Evolutionary conservation across 2,329 filamentous ascomycete species (phyloP), one percentile per base, ranked within the genome.

Genomic region (Venturia carpophila): DNA sequence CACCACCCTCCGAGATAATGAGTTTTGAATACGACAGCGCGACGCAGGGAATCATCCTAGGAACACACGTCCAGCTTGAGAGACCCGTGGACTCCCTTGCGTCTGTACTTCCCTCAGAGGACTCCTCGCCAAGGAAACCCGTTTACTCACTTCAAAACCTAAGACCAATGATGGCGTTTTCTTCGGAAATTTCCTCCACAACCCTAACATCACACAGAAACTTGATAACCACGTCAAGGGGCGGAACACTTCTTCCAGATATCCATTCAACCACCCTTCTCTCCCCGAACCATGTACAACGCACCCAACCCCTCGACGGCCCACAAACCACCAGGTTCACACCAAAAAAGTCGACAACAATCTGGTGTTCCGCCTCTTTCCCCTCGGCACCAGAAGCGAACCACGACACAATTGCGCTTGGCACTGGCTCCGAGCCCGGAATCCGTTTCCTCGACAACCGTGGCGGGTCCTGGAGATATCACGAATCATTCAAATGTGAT

Each of bases 181-280:
- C 68, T 2, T 66, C 64, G 2, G 19, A 41, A 21, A 68, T 75
- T 42, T 75, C 74, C 0, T 75, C 73, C 1, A 43, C 74, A 1
- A 69, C 68, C 45, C 72, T 73, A 41, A 64, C 74, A 15, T 71
- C 71, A 4, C 72, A 73, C 0, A 69, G 72, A 2, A 71, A 71
- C 0, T 65, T 76, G 6, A 71, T 71, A 15, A 68, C 69, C 4
- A 75, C 74, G 2, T 72, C 71, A 2, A 67, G 68, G 15, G 74
- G 74, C 27, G 70, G 69, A 1, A 70, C 72, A 56, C 64, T 71
- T 2, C 67, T 71, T 1, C 72, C 74, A 3, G 68, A 68, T 34
- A 66, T 75, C 19, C 69, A 70, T 56, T 66, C 74, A 39, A 69
- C 21, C 13, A 41, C 39, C 21, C 41, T 63, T 4, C 70, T 37